Base-by-base conservation (phyloP, 1,139 yeast species). In the Casaregolazyma lundiana region DNA sequence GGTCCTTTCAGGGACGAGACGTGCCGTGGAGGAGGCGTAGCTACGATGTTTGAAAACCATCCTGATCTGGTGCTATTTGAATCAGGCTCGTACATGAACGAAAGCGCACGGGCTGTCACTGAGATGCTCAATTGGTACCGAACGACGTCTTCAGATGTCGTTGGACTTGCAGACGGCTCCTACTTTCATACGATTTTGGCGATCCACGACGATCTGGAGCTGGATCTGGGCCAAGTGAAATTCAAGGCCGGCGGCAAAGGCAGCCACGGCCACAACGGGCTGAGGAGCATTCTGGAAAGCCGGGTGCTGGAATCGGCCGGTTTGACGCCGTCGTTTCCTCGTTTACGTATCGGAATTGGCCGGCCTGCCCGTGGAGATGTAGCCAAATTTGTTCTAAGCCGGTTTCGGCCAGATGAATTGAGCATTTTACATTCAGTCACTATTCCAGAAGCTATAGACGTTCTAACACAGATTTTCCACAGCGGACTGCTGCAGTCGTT, bases 251-350 rank as follows among this genome's bases (percentile, higher is more conserved):
- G 75, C 17, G 76, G 75, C 1, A 69, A 83, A 6, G 76, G 86
- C 49, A 73, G 80, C 8, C 66, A 88, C 48, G 96, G 96, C 0
- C 96, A 88, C 58, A 87, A 86, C 60, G 96, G 96, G 0, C 68
- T 88, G 38, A 72, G 75, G 53, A 77, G 83, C 34, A 73, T 86
- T 15, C 74, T 73, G 42, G 58, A 62, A 15, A 47, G 52, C 19
- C 40, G 36, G 20, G 40, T 29, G 6, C 30, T 42, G 36, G 41
- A 55, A 76, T 24, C 55, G 54, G 35, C 42, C 11, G 8, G 38
- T 11, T 22, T 26, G 16, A 75, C 75, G 13, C 44, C 67, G 48
- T 72, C 73, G 1, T 80, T 78, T 54, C 70, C 75, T 13, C 75
- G 82, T 50, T 60, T 87, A 5, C 77, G 83, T 11, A 68, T 88